Percentiles rank a stretch among this genome's conserved stretches.
Conservation (phyloP, 164 flowering plant species). For the Echeveria elegans region DNA sequence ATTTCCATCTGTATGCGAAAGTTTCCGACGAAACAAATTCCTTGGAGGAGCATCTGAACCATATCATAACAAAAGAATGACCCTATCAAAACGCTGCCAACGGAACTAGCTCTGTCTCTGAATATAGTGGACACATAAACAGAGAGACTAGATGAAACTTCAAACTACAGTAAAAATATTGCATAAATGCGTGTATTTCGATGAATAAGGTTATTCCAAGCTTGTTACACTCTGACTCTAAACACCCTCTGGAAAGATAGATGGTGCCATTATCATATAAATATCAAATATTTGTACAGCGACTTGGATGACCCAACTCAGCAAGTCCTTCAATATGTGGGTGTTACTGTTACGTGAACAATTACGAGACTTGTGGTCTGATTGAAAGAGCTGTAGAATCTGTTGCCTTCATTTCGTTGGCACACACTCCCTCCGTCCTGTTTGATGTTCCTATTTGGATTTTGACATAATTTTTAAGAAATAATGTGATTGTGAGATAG, state of each 20-base stretch:
- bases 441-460: no score
- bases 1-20: constrained; percentile 15
- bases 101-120: constrained; percentile 50
- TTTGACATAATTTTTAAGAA: no score
- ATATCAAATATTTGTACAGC: not conserved
- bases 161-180: not conserved
- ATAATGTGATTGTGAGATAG: no score
- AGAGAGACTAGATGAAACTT: not conserved
- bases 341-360: not conserved
- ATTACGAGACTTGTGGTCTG: not conserved
- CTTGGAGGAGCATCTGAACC: constrained; percentile 84
- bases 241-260: not conserved
- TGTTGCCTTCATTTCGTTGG: not conserved
- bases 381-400: not conserved
- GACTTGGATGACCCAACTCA: not conserved
- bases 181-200: not conserved
- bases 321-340: not conserved
- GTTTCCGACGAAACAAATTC: constrained; percentile 47
- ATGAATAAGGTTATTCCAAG: not conserved
- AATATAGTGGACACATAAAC: not conserved
- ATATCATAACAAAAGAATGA: constrained; percentile 62
- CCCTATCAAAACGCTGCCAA: constrained; percentile 97
- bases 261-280: not conserved
- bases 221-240: not conserved
- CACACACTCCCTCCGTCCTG: no score